Conservation (phyloP, 2,329 filamentous ascomycete genomes). For the Paracoccidioides brasiliensis region DNA sequence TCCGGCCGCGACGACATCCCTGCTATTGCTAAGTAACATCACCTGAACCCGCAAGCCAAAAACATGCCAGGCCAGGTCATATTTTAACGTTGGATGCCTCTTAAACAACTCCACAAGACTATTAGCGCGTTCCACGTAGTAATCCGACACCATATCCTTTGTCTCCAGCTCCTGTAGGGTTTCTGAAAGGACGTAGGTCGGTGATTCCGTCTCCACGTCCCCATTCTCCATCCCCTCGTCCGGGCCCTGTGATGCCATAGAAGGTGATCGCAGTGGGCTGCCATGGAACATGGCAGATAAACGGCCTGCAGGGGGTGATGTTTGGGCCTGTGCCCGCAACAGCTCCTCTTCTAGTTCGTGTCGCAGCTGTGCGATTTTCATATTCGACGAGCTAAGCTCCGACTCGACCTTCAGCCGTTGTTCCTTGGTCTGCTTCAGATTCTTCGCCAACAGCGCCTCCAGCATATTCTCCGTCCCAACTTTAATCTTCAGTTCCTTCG, state of each 20-base stretch:
- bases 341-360: slow-evolving; percentile 48
- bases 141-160: slow-evolving; percentile 79
- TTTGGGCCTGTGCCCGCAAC: slow-evolving; percentile 43
- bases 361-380: slow-evolving; percentile 49
- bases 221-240: slow-evolving; percentile 40
- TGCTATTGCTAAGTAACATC: slow-evolving; percentile 89
- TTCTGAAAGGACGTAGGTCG: slow-evolving; percentile 81
- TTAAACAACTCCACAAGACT: slow-evolving; percentile 94
- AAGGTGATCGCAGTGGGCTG: slow-evolving; percentile 42
- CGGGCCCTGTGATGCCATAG: slow-evolving; percentile 26
- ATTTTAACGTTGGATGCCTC: slow-evolving; percentile 81
- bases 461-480: slow-evolving; percentile 95
- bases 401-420: slow-evolving; percentile 68
- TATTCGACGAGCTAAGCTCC: slow-evolving; percentile 80
- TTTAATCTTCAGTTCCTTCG: slow-evolving; percentile 95
- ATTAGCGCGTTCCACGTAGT: slow-evolving; percentile 89
- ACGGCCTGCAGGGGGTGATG: slow-evolving; percentile 28
- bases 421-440: slow-evolving; percentile 87
- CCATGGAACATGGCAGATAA: slow-evolving; percentile 46
- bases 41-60: slow-evolving; percentile 89
- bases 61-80: slow-evolving; percentile 89
- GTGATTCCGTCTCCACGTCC: slow-evolving; percentile 63
- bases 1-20: slow-evolving; percentile 88
- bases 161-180: slow-evolving; percentile 79
- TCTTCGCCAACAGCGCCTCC: slow-evolving; percentile 86